Evolutionary conservation across 768 basidiomycete genomes (phyloP).

Genomic region (Auricularia cornea): DNA sequence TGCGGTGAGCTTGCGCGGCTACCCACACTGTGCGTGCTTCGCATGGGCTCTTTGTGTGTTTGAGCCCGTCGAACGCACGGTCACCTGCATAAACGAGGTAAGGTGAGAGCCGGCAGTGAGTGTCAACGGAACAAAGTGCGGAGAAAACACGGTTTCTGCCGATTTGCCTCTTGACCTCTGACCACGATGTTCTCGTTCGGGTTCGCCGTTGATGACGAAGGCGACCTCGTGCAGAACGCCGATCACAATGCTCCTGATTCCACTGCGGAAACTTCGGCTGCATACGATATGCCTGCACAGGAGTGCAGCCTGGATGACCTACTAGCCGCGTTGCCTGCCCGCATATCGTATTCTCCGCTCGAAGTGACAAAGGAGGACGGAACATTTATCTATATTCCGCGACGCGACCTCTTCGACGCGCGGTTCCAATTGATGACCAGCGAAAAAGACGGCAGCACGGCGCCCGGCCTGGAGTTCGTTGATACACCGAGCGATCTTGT

Average conservation of each 20-base stretch:
- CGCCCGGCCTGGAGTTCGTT: slow-evolving; percentile 46
- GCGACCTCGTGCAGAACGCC: background rate
- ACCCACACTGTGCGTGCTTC: no score
- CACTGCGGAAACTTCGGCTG: background rate
- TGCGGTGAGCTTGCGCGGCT: no score
- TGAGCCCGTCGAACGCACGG: no score
- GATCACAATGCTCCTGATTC: background rate
- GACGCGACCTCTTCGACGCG: slow-evolving; percentile 90
- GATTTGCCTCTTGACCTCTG: no score
- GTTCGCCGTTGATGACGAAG: background rate
- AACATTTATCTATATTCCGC: slow-evolving; percentile 31
- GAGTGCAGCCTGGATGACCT: background rate
- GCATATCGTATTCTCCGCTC: background rate
- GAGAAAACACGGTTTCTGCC: no score
- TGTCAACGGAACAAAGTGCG: no score
- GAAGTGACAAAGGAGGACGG: background rate
- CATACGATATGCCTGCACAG: background rate
- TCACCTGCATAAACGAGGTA: no score
- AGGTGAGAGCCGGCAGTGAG: no score
- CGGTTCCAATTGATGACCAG: slow-evolving; percentile 86
- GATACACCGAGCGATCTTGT: slow-evolving; percentile 85
- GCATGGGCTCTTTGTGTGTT: no score
- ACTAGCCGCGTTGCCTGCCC: background rate
- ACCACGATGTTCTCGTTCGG: background rate
- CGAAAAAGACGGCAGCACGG: slow-evolving; percentile 26